Percentiles rank a stretch among this genome's conserved stretches.
Evolutionary conservation across 345 rosid species (phyloP).

Genomic region (Rubroshorea leprosula): DNA sequence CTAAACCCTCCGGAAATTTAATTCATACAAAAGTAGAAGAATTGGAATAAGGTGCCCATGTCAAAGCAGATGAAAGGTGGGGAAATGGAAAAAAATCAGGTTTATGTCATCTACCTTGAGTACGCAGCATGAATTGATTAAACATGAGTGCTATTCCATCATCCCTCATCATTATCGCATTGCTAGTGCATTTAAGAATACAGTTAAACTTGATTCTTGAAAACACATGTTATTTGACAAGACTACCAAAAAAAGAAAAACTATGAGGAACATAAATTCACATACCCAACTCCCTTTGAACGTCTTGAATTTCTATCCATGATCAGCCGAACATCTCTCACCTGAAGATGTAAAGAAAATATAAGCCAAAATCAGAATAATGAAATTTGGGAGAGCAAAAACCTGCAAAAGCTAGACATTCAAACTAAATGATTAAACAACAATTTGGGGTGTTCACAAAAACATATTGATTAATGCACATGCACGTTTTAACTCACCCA

Average conservation of each 20-base stretch:
- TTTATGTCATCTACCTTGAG: constrained; percentile 86
- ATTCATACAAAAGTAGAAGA: not conserved
- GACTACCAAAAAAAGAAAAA: constrained; percentile 27
- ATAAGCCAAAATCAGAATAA: not conserved
- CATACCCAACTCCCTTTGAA: constrained; percentile 99
- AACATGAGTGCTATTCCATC: constrained; percentile 92
- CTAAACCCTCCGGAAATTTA: not conserved
- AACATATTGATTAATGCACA: constrained; percentile 10
- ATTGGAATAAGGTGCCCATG: constrained; percentile 17
- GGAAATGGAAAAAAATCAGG: constrained; percentile 40
- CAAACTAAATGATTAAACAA: constrained; percentile 11
- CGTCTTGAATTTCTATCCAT: constrained; percentile 95
- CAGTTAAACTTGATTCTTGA: constrained; percentile 78
- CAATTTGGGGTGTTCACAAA: constrained; percentile 4
- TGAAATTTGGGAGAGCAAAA: constrained; percentile 1
- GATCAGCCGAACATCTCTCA: constrained; percentile 91
- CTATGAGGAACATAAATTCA: constrained; percentile 13
- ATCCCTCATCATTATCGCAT: constrained; percentile 97
- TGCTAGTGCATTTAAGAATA: constrained; percentile 94
- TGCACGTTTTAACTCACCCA: constrained; percentile 22
- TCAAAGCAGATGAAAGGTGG: constrained; percentile 33
- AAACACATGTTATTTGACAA: constrained; percentile 45
- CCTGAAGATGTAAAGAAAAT: constrained; percentile 43
- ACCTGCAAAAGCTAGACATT: not conserved
- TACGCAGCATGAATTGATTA: constrained; percentile 89